phyloP scores from a whole-genome alignment of 495 filamentous ascomycete species.

The Darksidea phi region DNA sequence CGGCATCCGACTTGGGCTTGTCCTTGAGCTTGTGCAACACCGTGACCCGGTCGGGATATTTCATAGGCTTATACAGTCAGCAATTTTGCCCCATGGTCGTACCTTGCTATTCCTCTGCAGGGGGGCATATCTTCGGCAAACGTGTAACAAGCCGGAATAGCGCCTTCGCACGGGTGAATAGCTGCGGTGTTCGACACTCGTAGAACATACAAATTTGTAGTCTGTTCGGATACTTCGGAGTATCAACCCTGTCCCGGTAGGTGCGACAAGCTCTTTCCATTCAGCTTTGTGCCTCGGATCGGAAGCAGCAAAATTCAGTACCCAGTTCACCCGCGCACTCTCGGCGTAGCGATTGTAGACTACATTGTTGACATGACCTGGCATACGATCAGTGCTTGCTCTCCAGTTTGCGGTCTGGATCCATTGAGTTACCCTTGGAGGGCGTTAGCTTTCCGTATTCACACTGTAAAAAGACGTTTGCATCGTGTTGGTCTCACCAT shows the following conservation, averaged over 20 bases:
- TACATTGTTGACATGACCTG: conserved; percentile 88
- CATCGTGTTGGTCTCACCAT: conserved; percentile 51
- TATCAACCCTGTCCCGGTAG: conserved; percentile 70
- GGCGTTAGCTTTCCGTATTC: conserved; percentile 23
- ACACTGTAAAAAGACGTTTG: conserved; percentile 7
- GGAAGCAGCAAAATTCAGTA: conserved; percentile 68
- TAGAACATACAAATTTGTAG: conserved; percentile 77
- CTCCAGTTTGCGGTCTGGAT: not conserved
- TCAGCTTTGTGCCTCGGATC: conserved; percentile 63
- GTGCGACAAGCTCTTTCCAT: conserved; percentile 71
- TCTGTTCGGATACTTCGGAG: conserved; percentile 77
- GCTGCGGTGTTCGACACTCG: too few species aligned
- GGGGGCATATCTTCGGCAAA: too few species aligned
- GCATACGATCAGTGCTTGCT: conserved; percentile 11
- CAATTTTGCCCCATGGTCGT: not conserved
- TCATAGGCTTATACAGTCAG: conserved; percentile 66
- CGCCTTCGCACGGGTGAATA: not conserved
- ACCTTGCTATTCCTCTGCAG: too few species aligned
- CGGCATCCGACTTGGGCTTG: conserved; percentile 49
- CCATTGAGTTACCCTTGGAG: conserved; percentile 30
- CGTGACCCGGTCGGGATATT: conserved; percentile 79
- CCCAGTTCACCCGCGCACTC: conserved; percentile 79
- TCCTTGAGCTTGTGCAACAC: conserved; percentile 79
- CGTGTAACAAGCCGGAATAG: too few species aligned
- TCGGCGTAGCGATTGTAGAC: conserved; percentile 84